A percentile compares a stretch with the other conserved stretches of the same genome.
These are phyloP conservation scores for Marasmius sp. DNA, from an alignment of 1,284 basidiomycete genomes.

Conservation along the genomic window DNA sequence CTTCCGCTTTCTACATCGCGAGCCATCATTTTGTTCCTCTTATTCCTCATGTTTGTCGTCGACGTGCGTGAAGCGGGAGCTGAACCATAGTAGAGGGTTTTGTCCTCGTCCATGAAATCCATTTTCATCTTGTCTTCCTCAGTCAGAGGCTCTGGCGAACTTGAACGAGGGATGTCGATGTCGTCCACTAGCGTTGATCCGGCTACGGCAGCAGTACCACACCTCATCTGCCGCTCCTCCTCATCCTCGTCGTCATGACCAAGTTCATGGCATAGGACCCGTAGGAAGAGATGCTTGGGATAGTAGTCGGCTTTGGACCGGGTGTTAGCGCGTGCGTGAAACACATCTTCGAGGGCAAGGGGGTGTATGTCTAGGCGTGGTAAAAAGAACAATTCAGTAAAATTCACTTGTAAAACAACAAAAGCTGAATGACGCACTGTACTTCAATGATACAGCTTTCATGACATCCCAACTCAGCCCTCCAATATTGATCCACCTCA, in stretches of 20 bases:
- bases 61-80: constrained; percentile 5
- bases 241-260: constrained; percentile 27
- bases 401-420: background rate
- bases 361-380: constrained; percentile 61
- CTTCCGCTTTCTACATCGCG: constrained; percentile 1
- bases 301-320: constrained; percentile 75
- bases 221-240: constrained; percentile 12
- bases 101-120: constrained; percentile 13
- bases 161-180: constrained; percentile 36
- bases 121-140: constrained; percentile 17
- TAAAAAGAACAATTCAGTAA: background rate
- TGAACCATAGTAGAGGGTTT: constrained; percentile 15
- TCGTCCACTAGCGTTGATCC: constrained; percentile 28
- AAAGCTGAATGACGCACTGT: constrained; percentile 40
- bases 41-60: background rate
- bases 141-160: constrained; percentile 35
- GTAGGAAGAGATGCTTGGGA: constrained; percentile 65
- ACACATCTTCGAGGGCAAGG: constrained; percentile 67
- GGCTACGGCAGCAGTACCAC: constrained; percentile 7
- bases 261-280: constrained; percentile 58
- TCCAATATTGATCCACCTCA: constrained; percentile 71
- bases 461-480: constrained; percentile 73
- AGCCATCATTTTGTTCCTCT: background rate
- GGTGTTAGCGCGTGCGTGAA: constrained; percentile 56
- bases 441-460: constrained; percentile 60